A percentile compares a stretch with the other conserved stretches of the same genome.
Evolutionary conservation across 805 yeast genomes (phyloP).

Genomic region (Kodamaea neixiangensis): DNA sequence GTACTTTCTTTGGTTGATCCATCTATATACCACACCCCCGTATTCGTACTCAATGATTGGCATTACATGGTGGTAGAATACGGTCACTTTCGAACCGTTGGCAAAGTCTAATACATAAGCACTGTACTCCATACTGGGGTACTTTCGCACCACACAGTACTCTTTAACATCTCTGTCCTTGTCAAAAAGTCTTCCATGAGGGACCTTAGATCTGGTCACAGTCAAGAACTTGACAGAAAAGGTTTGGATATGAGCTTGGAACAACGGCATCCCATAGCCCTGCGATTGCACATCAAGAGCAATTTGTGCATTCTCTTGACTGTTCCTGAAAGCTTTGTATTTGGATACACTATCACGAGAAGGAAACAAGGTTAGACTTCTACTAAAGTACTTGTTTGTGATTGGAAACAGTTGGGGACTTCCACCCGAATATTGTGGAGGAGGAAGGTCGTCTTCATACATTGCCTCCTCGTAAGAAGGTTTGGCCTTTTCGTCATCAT

Average conservation of each 20-base stretch:
- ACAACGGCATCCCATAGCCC: constrained; percentile 10
- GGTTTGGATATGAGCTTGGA: constrained; percentile 1
- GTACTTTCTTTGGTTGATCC: constrained; percentile 9
- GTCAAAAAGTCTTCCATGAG: constrained; percentile 1
- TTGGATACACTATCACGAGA: constrained; percentile 1
- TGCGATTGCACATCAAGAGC: constrained; percentile 1
- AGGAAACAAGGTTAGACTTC: constrained; percentile 5
- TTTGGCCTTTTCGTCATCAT: background rate
- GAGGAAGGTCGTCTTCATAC: background rate
- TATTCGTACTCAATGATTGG: constrained; percentile 13
- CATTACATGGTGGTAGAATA: constrained; percentile 10
- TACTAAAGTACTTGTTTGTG: background rate
- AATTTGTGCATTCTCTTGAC: background rate
- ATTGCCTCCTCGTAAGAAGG: background rate
- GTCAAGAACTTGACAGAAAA: constrained; percentile 6
- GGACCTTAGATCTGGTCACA: background rate
- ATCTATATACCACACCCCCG: constrained; percentile 10
- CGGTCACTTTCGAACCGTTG: constrained; percentile 1
- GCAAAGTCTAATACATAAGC: background rate
- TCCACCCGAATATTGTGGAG: constrained; percentile 2
- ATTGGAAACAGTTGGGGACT: constrained; percentile 8
- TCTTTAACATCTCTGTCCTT: constrained; percentile 4
- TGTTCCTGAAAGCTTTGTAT: constrained; percentile 2
- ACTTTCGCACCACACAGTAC: constrained; percentile 6
- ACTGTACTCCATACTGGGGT: constrained; percentile 1